Base-by-base conservation (phyloP, 2,329 filamentous ascomycete genomes). In the Beauveria medogensis region DNA sequence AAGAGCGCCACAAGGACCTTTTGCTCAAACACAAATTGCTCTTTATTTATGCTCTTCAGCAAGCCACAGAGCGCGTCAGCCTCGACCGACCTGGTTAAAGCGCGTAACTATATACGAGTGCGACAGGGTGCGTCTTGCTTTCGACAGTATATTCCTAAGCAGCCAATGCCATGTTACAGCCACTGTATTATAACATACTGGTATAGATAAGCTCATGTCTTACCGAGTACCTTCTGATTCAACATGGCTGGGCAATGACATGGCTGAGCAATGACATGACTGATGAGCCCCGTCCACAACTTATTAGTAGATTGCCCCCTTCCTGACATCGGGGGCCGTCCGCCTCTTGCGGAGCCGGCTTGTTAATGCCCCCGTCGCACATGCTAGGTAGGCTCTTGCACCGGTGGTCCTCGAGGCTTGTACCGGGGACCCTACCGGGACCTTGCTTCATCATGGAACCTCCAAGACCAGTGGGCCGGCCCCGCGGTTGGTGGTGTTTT, bases 291-390 rank as follows among this genome's bases (percentile, higher is more conserved):
- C n/a, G 43, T 40, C 34, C 55, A 48, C 26, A n/a, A 47, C 14
- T 10, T 55, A 44, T 24, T 30, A 14, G n/a, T 22, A 46, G 26
- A 54, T 43, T 24, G 3, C 5, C 55, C 24, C 14, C 30, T 22
- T 30, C 24, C 5, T 40, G 14, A 3, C 47, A 59, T 52, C 56
- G 48, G 37, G 37, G 40, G 40, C 24, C 22, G 1, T 30, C 47
- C 14, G 22, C 47, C 26, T 20, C 4, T 24, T 37, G 56, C 56
- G 47, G 56, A 53, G 56, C 37, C 56, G 22, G 51, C 55, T 37
- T 41, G 37, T 41, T 26, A 20, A 59, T 59, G 56, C 48, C 56
- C 56, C 56, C 56, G 56, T 59, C 56, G 56, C 56, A 59, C 56
- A 58, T 58, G 55, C 46, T 40, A 40, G 14, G 24, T 40, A 40